Conservation (phyloP, 495 filamentous ascomycete genomes). For the Penicillium canescens region DNA sequence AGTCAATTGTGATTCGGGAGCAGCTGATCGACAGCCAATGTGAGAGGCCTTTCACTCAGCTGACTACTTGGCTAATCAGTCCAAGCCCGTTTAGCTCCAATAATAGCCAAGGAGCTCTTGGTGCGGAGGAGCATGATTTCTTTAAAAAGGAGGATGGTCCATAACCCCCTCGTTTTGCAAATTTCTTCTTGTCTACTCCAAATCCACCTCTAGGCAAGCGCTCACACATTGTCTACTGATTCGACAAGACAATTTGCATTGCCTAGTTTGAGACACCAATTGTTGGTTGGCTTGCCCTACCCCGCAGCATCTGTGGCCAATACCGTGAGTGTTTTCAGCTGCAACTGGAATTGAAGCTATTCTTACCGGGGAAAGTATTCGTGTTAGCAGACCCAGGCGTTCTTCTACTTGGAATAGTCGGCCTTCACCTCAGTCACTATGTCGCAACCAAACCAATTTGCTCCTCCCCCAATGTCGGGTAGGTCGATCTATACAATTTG, state of each 20-base stretch:
- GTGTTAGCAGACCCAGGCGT: too few relatives aligned
- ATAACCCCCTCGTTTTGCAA: neutral
- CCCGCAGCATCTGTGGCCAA: neutral
- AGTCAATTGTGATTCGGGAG: constrained; percentile 20
- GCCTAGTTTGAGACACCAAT: too few relatives aligned
- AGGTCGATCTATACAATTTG: neutral
- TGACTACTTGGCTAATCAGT: neutral
- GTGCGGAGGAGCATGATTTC: constrained; percentile 8
- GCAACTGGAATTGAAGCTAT: too few relatives aligned
- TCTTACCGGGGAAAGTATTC: too few relatives aligned
- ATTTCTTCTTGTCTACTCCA: neutral
- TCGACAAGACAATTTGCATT: too few relatives aligned
- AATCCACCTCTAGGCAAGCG: neutral
- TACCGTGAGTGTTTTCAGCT: too few relatives aligned
- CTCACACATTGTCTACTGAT: neutral
- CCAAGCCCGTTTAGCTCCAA: constrained; percentile 5
- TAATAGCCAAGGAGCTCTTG: constrained; percentile 13
- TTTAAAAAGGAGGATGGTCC: neutral
- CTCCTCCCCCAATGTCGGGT: constrained; percentile 25
- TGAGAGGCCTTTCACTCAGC: neutral
- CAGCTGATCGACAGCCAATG: constrained; percentile 10
- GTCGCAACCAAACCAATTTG: constrained; percentile 12
- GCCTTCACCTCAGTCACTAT: neutral
- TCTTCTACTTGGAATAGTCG: too few relatives aligned
- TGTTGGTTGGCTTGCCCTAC: neutral